These are phyloP conservation scores for Phytophthora citrophthora DNA, from an alignment of 352 stramenopile genomes.

Conservation along the genomic window DNA sequence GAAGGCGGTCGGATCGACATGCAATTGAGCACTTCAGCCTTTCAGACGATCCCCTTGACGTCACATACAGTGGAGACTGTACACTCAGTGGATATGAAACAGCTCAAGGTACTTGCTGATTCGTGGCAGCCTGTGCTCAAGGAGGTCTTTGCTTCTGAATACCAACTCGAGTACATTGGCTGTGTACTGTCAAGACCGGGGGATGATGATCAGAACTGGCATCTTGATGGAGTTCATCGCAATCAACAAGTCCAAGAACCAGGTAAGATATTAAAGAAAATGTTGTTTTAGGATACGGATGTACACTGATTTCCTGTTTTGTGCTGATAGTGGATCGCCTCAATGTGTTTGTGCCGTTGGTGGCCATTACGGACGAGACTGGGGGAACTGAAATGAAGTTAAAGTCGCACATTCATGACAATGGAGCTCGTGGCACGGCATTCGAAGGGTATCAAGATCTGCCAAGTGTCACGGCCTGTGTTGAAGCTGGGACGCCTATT, in stretches of 20 bases:
- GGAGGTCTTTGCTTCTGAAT: slow-evolving; percentile 25
- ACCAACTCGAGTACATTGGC: slow-evolving; percentile 71
- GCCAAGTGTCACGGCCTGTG: slow-evolving; percentile 55
- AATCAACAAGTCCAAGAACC: slow-evolving; percentile 55
- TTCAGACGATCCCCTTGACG: slow-evolving; percentile 19
- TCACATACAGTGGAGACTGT: slow-evolving; percentile 3
- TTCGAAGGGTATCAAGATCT: slow-evolving; percentile 64
- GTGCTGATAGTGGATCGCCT: slow-evolving; percentile 59
- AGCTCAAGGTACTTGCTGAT: slow-evolving; percentile 39
- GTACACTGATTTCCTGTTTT: slow-evolving; percentile 4
- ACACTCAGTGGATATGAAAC: slow-evolving; percentile 32
- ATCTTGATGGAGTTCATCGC: slow-evolving; percentile 78
- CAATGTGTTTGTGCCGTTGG: slow-evolving; percentile 80
- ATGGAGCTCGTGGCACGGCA: slow-evolving; percentile 34
- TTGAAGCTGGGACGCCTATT: slow-evolving; percentile 62
- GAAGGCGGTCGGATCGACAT: slow-evolving; percentile 77
- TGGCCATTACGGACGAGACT: slow-evolving; percentile 48
- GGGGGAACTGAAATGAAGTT: slow-evolving; percentile 80
- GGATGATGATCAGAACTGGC: slow-evolving; percentile 79
- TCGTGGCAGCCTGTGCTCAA: slow-evolving; percentile 38
- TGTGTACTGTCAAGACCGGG: slow-evolving; percentile 71
- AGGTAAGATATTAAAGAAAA: slow-evolving; percentile 33
- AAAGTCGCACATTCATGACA: slow-evolving; percentile 55
- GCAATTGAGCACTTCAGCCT: slow-evolving; percentile 45
- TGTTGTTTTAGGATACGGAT: neutral